Evolutionary conservation across 2,329 filamentous ascomycete genomes (phyloP), one percentile per base, ranked within the genome.

Genomic region (Fusarium zealandicum): DNA sequence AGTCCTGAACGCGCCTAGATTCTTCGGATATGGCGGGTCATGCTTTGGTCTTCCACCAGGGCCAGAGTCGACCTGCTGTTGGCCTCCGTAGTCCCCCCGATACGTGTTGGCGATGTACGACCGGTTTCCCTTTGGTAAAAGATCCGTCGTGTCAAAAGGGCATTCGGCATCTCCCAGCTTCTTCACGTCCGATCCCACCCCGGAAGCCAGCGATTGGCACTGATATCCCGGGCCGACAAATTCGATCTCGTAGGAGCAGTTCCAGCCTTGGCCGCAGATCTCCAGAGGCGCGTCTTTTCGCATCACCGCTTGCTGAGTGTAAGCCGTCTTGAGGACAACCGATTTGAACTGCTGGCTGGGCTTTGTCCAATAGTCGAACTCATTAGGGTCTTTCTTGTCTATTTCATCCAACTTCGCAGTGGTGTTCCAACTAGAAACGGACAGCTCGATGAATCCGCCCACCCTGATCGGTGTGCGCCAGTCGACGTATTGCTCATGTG

Each of bases 231-330:
- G 65, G 7, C 40, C 65, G 10, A 49, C 42, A n/a, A 68, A 68
- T 9, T 58, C 36, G 14, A 68, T 54, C 1, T 40, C 45, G 17
- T 60, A 62, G 14, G 63, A 65, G 35, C 65, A 68, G 27, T 68
- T 66, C 65, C 65, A 68, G 4, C 65, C 65, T 6, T 12, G n/a
- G 4, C 63, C 59, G 14, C 65, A 68, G 17, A 66, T 66, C 4
- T 68, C 48, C 1, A 33, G 9, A 2, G 61, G 35, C 4, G 61
- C 59, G 11, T 53, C 33, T 5, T 52, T 48, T 1, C 59, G 55
- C 53, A 61, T 59, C 3, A 68, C 51, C 2, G 65, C 48, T 18
- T 63, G 57, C 11, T 61, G 50, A 1, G 48, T 33, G 20, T 63
- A 68, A 9, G 59, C 61, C 7, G 63, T 57, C 20, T 58, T 61